Base-by-base conservation (phyloP, 495 filamentous ascomycete genomes). In the Lasiosphaeris hirsuta region DNA sequence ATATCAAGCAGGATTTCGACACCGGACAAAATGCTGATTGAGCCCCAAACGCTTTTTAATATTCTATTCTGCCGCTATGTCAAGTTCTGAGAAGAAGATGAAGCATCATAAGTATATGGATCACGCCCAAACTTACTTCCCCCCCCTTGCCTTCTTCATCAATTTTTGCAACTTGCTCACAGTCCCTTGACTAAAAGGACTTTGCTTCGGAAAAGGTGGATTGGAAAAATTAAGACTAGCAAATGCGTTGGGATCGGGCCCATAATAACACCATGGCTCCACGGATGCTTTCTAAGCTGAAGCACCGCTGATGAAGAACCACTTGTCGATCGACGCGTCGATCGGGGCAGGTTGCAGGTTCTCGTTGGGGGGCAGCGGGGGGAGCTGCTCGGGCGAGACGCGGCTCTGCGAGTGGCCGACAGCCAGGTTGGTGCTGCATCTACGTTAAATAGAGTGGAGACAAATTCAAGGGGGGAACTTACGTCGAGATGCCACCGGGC, bases 291-390 rank as follows among this genome's bases (percentile, higher is more conserved):
- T 40, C 54, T 92, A 96, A 54, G 89, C 84, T 64, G 94, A 90
- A 72, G 94, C 94, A 72, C 94, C 94, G 72, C 93, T 97, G 78
- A 99, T 99, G 84, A 96, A 99, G 86, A 99, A 99, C 94, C 95
- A 99, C 84, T 99, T 99, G 84, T 99, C 94, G 69, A 97, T 96
- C 78, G 86, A 94, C 65, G 87, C 84, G 72, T 99, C 94, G 64
- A 97, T 96, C 58, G 92, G 89, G 54, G 90, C 93, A 54, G 94
- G 89, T 15, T 80, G 69, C 13, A 92, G 79, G 63, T 93, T 85
- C 81, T 97, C 83, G 69, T 83, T 78, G 54, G 80, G 74, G 51
- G 91, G 89, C 38, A 96, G 84, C 57, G 81, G 83, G 46, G 86
- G 83, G 54, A 95, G 75, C 73, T 86, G 77, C 63, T 75, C 73